Evolutionary conservation across 176 grass and related monocot species (phyloP), one percentile per base, ranked within the genome.

Genomic region (Microstegium vimineum): DNA sequence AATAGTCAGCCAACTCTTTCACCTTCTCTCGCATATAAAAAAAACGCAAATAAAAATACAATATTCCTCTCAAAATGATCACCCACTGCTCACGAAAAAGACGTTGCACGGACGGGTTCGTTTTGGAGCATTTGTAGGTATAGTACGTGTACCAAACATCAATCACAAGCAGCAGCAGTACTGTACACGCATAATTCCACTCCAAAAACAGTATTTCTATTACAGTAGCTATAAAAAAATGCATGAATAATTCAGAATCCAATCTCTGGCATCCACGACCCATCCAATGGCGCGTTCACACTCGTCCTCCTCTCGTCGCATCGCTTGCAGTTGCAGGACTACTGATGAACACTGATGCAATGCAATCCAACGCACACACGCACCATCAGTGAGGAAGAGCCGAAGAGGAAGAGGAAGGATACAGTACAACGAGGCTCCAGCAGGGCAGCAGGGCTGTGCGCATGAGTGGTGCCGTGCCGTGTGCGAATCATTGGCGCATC

Each of bases 401-500:
- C n/a, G n/a, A n/a, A n/a, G n/a, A 49, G 5, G 43, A 46, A 12
- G 43, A 15, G 13, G 76, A 4, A 20, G 62, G 35, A 59, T 69
- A 77, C 41, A 43, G 14, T 69, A 84, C 82, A 85, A 25, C 82
- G 69, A 52, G 65, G 64, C 10, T 81, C 73, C 87, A 89, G 87
- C 87, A 76, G 49, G 71, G 87, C 87, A 35, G 87, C 87, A 81
- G 76, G 87, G 82, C 77, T 85, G 82, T 89, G 81, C 43, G 54
- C 82, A 81, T 85, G 77, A 85, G 79, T 81, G 62, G n/a, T n/a
- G n/a, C n/a, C n/a, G 79, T 81, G 79, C 66, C 63, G 56, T 61
- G 87, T 47, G 37, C 41, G 59, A 80, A 89, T 89, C 42, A 89
- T 89, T 85, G 80, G 15, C 32, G 10, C 22, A 52, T 62, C 51